A percentile compares a stretch with the other conserved stretches of the same genome.
phyloP scores from a whole-genome alignment of 768 basidiomycete genomes.

The Lentinula boryana region DNA sequence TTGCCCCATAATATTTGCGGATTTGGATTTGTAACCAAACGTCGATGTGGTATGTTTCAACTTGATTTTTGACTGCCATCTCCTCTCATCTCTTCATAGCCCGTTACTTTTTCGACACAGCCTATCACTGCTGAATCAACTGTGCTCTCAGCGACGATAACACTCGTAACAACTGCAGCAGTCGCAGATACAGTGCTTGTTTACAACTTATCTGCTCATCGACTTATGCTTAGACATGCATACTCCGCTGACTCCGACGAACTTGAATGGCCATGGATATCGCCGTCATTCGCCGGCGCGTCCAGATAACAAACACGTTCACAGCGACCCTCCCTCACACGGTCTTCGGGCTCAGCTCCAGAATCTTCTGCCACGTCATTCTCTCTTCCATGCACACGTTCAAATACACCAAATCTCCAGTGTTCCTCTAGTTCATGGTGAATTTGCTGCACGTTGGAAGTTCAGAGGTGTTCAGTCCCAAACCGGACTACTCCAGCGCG shows the following conservation, averaged over 20 bases:
- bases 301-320: not conserved
- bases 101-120: not conserved
- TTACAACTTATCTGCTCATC: not conserved
- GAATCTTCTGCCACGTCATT: slow-evolving; percentile 58
- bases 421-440: slow-evolving; percentile 66
- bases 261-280: not conserved
- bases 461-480: slow-evolving; percentile 47
- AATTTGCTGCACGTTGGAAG: slow-evolving; percentile 69
- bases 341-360: slow-evolving; percentile 54
- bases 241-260: not conserved
- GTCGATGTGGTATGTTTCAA: not conserved
- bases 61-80: not conserved
- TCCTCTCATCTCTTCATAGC: not conserved
- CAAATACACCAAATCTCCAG: slow-evolving; percentile 62
- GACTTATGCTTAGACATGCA: not conserved
- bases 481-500: slow-evolving; percentile 23
- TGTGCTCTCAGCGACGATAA: not conserved
- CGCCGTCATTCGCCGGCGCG: not conserved
- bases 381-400: slow-evolving; percentile 57
- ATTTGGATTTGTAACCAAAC: not conserved
- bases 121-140: not conserved
- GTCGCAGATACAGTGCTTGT: not conserved
- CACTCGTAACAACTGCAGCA: not conserved
- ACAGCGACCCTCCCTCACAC: slow-evolving; percentile 4
- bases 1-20: not conserved